A percentile compares a stretch with the other conserved stretches of the same genome.
Conservation (phyloP, 2,329 filamentous ascomycete genomes). For the Diaporthe amygdali region DNA sequence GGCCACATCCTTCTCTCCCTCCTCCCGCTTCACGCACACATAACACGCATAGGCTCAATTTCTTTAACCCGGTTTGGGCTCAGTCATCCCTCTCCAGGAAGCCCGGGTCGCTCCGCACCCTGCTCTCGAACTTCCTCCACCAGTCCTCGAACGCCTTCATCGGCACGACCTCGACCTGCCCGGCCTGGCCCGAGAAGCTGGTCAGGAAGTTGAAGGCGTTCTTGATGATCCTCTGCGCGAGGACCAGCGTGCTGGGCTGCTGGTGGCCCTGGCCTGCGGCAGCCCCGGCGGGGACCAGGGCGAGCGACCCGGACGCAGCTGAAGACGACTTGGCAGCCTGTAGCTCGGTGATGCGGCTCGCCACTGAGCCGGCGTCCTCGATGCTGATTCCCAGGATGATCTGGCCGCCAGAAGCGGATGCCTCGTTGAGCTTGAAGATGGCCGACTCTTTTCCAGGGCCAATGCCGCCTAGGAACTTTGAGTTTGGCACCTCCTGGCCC, state of each 20-base stretch:
- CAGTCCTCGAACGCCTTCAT: conserved; percentile 94
- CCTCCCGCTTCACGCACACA: neutral
- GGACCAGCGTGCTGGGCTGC: conserved; percentile 70
- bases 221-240: conserved; percentile 93
- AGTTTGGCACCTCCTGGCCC: conserved; percentile 57
- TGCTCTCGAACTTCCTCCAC: conserved; percentile 96
- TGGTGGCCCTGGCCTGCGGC: conserved; percentile 21
- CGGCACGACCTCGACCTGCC: conserved; percentile 82
- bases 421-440: conserved; percentile 74
- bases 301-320: conserved; percentile 24
- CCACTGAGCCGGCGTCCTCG: conserved; percentile 77
- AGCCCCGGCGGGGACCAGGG: conserved; percentile 31
- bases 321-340: conserved; percentile 43
- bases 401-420: conserved; percentile 40
- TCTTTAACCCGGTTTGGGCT: neutral
- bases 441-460: conserved; percentile 90
- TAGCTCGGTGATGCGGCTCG: conserved; percentile 68
- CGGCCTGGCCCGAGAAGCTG: conserved; percentile 75
- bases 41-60: neutral
- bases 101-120: conserved; percentile 81
- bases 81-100: conserved; percentile 74
- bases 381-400: conserved; percentile 83
- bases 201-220: conserved; percentile 97
- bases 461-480: conserved; percentile 87
- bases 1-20: neutral